Base-by-base conservation (phyloP, 2,329 filamentous ascomycete species). In the Fusarium bulbicola region DNA sequence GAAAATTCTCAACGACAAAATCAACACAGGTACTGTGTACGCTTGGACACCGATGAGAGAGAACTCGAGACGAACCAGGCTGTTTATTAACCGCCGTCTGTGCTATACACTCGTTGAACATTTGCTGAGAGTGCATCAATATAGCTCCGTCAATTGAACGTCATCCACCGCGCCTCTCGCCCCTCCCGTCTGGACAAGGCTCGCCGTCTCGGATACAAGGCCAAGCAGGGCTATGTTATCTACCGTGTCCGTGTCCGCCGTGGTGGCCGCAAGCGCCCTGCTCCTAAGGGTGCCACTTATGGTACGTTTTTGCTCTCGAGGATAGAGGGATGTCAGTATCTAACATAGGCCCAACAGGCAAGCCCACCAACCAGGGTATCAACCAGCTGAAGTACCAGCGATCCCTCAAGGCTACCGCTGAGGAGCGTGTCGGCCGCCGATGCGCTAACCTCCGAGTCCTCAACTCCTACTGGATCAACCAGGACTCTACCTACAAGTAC, bases 381-480 rank as follows among this genome's bases (percentile, higher is more conserved):
- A 99, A 99, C 92, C 96, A 99, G 91, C 95, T 99, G 86, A 99
- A 99, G 92, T 99, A 98, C 93, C 97, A 99, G 92, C 94, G 95
- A 86, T 98, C 96, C 79, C 95, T 98, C 85, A 93, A 93, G 87
- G 91, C 95, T 82, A 99, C 96, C 81, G 97, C 97, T 82, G 97
- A 99, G 91, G 96, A 99, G 93, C 96, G 96, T 93, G 95, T 99
- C 85, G 96, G 97, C 84, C 95, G 95, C 87, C 95, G 95, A 86
- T 98, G 95, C 90, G 95, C 95, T 88, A 99, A 99, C 90, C 88
- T 99, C 86, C 95, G 96, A 84, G 96, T 99, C 84, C 93, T 99
- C 84, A 99, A 99, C 93, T 98, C 95, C 76, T 99, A 99, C 95
- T 99, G 97, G 97, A 94, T 99, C 91, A 99, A 99, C 93, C 95